Evolutionary conservation across 805 yeast species (phyloP), one percentile per base, ranked within the genome.

Genomic region (Metschnikowia arizonensis): DNA sequence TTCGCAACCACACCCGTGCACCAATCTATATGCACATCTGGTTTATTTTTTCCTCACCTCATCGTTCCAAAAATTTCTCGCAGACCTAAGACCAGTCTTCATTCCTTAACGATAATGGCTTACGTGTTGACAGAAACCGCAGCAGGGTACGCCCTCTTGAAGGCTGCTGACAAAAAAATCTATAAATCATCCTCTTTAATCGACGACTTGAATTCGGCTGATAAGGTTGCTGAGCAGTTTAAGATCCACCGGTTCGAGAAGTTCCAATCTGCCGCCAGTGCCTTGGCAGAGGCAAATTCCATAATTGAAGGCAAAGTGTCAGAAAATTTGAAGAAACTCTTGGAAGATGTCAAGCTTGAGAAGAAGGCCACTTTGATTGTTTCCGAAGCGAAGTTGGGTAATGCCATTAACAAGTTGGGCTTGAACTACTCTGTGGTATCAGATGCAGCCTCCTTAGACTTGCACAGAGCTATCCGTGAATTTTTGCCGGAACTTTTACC

Each of bases 111-210:
- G 23, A 40, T 26, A 47, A 86, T 86, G 95, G 85, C 93, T 53
- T 86, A 76, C 79, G 89, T 91, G 63, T 81, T 91, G 67, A 86
- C 98, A 50, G 99, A 93, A 77, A 93, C 99, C 55, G 87, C 99
- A 53, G 99, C 99, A 43, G 99, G 99, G 64, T 93, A 93, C 69
- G 99, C 99, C 64, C 79, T 93, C 64, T 81, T 93, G 66, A 93
- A 93, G 76, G 96, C 97, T 47, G 84, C 96, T 53, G 98, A 93
- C 78, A 93, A 93, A 77, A 91, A 91, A 78, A 84, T 93, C 61
- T 84, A 91, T 79, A 91, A 90, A 74, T 82, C 93, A 21, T 67
- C 85, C 45, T 65, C 81, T 48, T 72, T 90, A 57, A 69, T 86
- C 55, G 78, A 83, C 53, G 96, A 89, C 65, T 77, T 90, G 61